A percentile compares a stretch with the other conserved stretches of the same genome.
Evolutionary conservation across 2,329 filamentous ascomycete genomes (phyloP).

Genomic region (Pseudonectria buxi): DNA sequence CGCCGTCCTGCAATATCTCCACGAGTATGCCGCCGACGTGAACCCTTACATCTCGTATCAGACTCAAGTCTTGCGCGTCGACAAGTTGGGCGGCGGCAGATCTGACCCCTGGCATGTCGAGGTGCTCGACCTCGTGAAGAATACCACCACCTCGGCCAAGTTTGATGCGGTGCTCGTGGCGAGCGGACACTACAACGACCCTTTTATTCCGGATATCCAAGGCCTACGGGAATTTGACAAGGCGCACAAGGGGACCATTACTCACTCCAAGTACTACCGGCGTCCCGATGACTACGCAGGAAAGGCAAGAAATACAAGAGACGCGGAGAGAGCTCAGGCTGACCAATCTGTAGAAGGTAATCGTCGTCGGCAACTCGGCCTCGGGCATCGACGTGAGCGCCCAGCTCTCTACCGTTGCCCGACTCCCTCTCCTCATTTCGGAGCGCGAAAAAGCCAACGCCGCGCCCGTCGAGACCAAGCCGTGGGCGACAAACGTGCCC

Average conservation of each 20-base stretch:
- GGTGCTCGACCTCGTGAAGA: constrained; percentile 22
- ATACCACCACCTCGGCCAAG: constrained; percentile 13
- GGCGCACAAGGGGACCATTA: constrained; percentile 42
- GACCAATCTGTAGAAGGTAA: constrained; percentile 49
- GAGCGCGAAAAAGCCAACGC: constrained; percentile 33
- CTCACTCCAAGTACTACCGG: constrained; percentile 64
- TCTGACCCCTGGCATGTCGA: constrained; percentile 38
- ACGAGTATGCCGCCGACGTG: constrained; percentile 56
- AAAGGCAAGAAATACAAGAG: constrained; percentile 18
- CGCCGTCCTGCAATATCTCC: constrained; percentile 58
- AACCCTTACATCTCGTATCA: constrained; percentile 51
- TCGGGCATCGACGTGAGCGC: constrained; percentile 64
- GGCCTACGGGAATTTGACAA: constrained; percentile 49
- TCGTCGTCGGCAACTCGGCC: constrained; percentile 62
- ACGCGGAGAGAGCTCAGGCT: neutral
- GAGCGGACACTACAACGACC: constrained; percentile 56
- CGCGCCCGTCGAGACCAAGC: constrained; percentile 18
- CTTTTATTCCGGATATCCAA: constrained; percentile 49
- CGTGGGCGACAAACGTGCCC: constrained; percentile 29
- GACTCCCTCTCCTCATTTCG: constrained; percentile 49
- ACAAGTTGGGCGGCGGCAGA: constrained; percentile 11
- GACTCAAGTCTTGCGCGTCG: constrained; percentile 50
- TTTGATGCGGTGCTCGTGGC: constrained; percentile 60
- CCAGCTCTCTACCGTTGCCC: constrained; percentile 52
- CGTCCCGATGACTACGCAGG: constrained; percentile 27